phyloP scores from a whole-genome alignment of 495 filamentous ascomycete species.

The Ascobolus immersus region DNA sequence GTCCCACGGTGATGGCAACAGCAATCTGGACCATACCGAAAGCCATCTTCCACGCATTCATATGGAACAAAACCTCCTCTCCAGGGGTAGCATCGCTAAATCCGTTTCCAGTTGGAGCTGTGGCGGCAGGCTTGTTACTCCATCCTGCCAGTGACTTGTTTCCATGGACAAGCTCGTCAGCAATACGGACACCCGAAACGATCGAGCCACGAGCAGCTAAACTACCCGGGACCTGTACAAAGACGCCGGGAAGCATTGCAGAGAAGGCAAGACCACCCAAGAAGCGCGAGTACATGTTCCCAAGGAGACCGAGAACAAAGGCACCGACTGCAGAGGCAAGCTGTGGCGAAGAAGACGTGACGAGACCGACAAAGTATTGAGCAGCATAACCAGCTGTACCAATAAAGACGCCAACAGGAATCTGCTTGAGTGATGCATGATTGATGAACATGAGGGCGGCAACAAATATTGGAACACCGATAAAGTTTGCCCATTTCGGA shows the following conservation, averaged over 20 bases:
- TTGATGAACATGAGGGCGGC: slow-evolving; percentile 64
- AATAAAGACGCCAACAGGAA: slow-evolving; percentile 63
- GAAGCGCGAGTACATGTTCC: slow-evolving; percentile 61
- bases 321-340: slow-evolving; percentile 67
- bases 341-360: slow-evolving; percentile 53
- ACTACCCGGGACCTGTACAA: slow-evolving; percentile 79
- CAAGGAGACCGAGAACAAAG: slow-evolving; percentile 60
- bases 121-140: slow-evolving; percentile 8
- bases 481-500: slow-evolving; percentile 33
- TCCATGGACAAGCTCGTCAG: slow-evolving; percentile 43
- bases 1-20: slow-evolving; percentile 73
- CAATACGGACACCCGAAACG: slow-evolving; percentile 60
- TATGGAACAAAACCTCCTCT: no score
- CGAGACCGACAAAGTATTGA: slow-evolving; percentile 49
- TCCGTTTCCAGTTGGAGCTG: slow-evolving; percentile 2
- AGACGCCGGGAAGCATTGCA: slow-evolving; percentile 75
- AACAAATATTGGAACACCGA: slow-evolving; percentile 62
- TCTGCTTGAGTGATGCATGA: slow-evolving; percentile 72
- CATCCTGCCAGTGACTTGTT: slow-evolving; percentile 19
- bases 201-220: slow-evolving; percentile 63
- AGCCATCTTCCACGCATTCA: slow-evolving; percentile 57
- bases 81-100: no score
- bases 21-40: slow-evolving; percentile 79
- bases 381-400: slow-evolving; percentile 67
- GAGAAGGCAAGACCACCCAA: slow-evolving; percentile 63